phyloP scores from a whole-genome alignment of 2,329 filamentous ascomycete species.

The Hymenoscyphus linearis region DNA sequence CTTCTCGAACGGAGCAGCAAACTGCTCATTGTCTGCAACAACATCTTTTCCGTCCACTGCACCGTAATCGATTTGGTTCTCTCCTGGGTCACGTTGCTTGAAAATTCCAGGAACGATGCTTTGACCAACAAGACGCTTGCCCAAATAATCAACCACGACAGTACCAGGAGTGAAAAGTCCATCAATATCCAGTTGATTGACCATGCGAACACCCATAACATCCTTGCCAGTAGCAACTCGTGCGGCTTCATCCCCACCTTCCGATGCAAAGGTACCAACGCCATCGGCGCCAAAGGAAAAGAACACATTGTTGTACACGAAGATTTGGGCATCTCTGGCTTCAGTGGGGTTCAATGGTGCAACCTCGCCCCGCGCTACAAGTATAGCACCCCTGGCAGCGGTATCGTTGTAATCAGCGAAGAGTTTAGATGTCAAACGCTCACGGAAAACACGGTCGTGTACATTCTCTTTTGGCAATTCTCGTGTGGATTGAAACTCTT shows the following conservation, averaged over 20 bases:
- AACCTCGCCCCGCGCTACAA: conserved; percentile 90
- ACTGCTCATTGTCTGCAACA: conserved; percentile 84
- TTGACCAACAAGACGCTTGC: conserved; percentile 94
- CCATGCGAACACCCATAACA: conserved; percentile 85
- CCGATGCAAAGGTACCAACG: conserved; percentile 91
- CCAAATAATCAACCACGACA: conserved; percentile 92
- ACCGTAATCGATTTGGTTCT: conserved; percentile 98
- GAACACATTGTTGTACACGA: conserved; percentile 99
- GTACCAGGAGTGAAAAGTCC: conserved; percentile 94
- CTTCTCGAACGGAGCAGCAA: conserved; percentile 78
- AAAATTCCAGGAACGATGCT: conserved; percentile 99
- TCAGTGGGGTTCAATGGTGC: conserved; percentile 93
- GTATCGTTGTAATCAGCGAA: conserved; percentile 98
- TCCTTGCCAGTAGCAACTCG: conserved; percentile 96
- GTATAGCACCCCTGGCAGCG: conserved; percentile 81
- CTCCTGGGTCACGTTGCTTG: conserved; percentile 93
- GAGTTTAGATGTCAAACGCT: conserved; percentile 88
- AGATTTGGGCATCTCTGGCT: conserved; percentile 88
- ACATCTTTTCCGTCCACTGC: conserved; percentile 96
- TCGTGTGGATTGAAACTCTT: conserved; percentile 95
- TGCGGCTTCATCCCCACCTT: conserved; percentile 94
- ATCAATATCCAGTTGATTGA: conserved; percentile 95
- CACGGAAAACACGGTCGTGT: conserved; percentile 92
- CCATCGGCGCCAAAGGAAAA: conserved; percentile 98
- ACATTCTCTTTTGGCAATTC: conserved; percentile 91